A percentile compares a stretch with the other conserved stretches of the same genome.
phyloP scores from a whole-genome alignment of 768 basidiomycete species.

The Panellus pusillus region DNA sequence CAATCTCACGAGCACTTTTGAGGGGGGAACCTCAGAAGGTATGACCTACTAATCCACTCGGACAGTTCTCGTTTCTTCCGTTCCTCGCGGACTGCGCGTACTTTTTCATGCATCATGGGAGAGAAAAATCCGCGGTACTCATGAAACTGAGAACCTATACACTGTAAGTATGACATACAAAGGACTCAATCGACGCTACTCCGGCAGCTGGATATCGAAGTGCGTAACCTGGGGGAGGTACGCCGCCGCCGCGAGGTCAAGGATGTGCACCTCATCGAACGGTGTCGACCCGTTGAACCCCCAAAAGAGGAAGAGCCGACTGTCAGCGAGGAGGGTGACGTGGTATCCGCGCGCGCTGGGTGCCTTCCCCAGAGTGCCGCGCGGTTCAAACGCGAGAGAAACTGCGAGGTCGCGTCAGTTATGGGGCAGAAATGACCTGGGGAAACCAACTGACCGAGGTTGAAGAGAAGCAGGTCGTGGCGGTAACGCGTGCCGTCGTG shows the following conservation, averaged over 20 bases:
- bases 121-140: no score
- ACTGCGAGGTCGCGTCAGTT: constrained; percentile 44
- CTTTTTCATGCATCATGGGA: no score
- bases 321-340: constrained; percentile 77
- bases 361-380: constrained; percentile 63
- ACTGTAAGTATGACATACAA: neutral
- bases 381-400: constrained; percentile 79
- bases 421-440: neutral
- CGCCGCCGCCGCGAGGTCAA: constrained; percentile 85
- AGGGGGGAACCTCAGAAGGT: no score
- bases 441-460: constrained; percentile 60
- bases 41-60: no score
- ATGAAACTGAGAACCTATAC: no score
- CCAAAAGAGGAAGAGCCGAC: constrained; percentile 82
- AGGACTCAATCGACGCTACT: constrained; percentile 3
- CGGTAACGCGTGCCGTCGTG: constrained; percentile 80
- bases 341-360: constrained; percentile 86
- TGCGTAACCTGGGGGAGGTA: constrained; percentile 90
- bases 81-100: no score
- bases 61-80: no score
- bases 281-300: constrained; percentile 84
- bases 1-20: no score
- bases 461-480: constrained; percentile 77
- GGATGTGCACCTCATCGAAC: constrained; percentile 81
- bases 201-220: constrained; percentile 52